Conservation (phyloP, 2,329 filamentous ascomycete species). For the Nannizzia gypsea region DNA sequence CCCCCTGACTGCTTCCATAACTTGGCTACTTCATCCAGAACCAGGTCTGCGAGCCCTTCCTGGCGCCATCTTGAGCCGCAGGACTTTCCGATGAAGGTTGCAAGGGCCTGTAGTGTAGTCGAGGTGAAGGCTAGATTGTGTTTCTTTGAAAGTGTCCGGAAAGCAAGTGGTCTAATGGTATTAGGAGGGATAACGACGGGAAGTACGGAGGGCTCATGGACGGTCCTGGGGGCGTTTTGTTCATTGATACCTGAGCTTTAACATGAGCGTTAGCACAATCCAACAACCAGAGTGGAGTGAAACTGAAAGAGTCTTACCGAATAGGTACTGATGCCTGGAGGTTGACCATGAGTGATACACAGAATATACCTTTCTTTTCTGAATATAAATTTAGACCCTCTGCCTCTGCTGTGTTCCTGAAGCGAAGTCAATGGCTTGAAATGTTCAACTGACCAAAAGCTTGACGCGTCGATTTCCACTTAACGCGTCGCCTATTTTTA, state of each 20-base stretch:
- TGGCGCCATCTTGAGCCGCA: slow-evolving; percentile 96
- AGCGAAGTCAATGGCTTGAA: background rate
- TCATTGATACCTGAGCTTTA: background rate
- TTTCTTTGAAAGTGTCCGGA: slow-evolving; percentile 94
- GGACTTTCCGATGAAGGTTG: slow-evolving; percentile 80
- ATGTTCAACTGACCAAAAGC: background rate
- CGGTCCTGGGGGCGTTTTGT: slow-evolving; percentile 32
- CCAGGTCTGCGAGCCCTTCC: slow-evolving; percentile 81
- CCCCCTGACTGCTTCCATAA: slow-evolving; percentile 85
- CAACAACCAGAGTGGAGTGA: background rate
- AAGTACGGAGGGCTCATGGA: slow-evolving; percentile 51
- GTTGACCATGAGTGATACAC: background rate
- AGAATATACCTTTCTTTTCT: background rate
- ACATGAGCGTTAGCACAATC: background rate
- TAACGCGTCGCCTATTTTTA: background rate
- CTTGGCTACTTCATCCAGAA: slow-evolving; percentile 82
- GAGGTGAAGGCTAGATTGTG: slow-evolving; percentile 88
- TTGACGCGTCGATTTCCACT: background rate
- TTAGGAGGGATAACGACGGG: slow-evolving; percentile 81
- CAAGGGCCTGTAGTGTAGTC: slow-evolving; percentile 70
- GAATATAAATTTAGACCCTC: too few relatives aligned
- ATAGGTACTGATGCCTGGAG: background rate
- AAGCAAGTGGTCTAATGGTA: slow-evolving; percentile 78
- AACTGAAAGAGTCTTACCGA: background rate
- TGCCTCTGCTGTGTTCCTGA: too few relatives aligned